Base-by-base conservation (phyloP, 495 filamentous ascomycete species). In the Polyplosphaeria fusca region DNA sequence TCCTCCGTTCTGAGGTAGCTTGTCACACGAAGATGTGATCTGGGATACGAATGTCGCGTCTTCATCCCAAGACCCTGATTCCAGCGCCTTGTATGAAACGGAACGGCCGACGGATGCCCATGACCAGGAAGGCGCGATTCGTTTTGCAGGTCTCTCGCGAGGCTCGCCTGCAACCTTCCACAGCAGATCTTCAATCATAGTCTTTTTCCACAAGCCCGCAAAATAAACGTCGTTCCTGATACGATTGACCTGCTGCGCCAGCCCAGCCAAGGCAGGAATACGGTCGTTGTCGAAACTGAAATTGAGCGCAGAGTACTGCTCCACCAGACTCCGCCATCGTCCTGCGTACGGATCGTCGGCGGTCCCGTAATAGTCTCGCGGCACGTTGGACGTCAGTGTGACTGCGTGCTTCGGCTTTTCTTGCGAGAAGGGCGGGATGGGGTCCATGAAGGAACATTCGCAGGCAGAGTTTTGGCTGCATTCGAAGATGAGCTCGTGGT, bases 31-130 rank as follows among this genome's bases (percentile, higher is more conserved):
- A n/a, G n/a, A n/a, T n/a, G n/a, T n/a, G n/a, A n/a, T n/a, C n/a
- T n/a, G n/a, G n/a, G n/a, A n/a, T n/a, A n/a, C n/a, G n/a, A n/a
- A n/a, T n/a, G n/a, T n/a, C n/a, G n/a, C n/a, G n/a, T n/a, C n/a
- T n/a, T n/a, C n/a, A n/a, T n/a, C n/a, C n/a, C n/a, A n/a, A n/a
- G n/a, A n/a, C n/a, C n/a, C n/a, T n/a, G n/a, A n/a, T n/a, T n/a
- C n/a, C n/a, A n/a, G n/a, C n/a, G n/a, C n/a, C n/a, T n/a, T n/a
- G n/a, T n/a, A n/a, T n/a, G n/a, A n/a, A n/a, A n/a, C n/a, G n/a
- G n/a, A n/a, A n/a, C n/a, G n/a, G n/a, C n/a, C n/a, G 22, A 73
- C 63, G 4, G 70, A 69, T 18, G 68, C 70, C 71, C 72, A 74
- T 0, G 68, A 70, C 71, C 72, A 74, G 4, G 70, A 68, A 2